These are phyloP conservation scores for Phialemonium atrogriseum DNA, from an alignment of 2,329 filamentous ascomycete genomes.

Conservation along the genomic window DNA sequence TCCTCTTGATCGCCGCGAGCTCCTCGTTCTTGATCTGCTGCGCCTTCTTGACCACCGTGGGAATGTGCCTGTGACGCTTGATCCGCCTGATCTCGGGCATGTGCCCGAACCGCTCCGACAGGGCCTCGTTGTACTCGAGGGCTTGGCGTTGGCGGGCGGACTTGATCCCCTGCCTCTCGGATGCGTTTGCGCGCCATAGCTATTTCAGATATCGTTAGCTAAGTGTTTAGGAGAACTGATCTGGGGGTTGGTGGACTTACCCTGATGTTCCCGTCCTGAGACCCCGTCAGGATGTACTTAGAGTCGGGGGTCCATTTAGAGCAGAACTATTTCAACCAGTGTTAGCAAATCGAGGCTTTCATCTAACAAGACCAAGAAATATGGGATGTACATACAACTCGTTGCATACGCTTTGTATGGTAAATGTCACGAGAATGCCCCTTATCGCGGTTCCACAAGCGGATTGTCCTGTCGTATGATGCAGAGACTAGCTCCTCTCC, in stretches of 20 bases:
- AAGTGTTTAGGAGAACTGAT: neutral
- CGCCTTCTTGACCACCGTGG: constrained; percentile 92
- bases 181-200: constrained; percentile 84
- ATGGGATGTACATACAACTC: constrained; percentile 43
- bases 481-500: constrained; percentile 89
- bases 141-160: constrained; percentile 77
- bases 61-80: constrained; percentile 81
- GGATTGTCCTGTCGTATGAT: constrained; percentile 79
- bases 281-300: constrained; percentile 82
- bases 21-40: constrained; percentile 90
- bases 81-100: constrained; percentile 96
- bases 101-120: constrained; percentile 78
- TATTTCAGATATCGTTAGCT: constrained; percentile 33
- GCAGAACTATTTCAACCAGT: constrained; percentile 37
- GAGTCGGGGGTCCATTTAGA: constrained; percentile 80
- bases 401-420: constrained; percentile 96
- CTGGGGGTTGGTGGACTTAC: neutral
- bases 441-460: constrained; percentile 71
- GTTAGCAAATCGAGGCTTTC: no score
- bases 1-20: constrained; percentile 75
- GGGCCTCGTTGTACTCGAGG: constrained; percentile 81
- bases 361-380: no score
- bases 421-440: constrained; percentile 90
- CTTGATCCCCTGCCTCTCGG: constrained; percentile 75
- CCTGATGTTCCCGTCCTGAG: constrained; percentile 80